Evolutionary conservation across 768 basidiomycete genomes (phyloP), one percentile per base, ranked within the genome.

Genomic region (Phylloporus sp.): DNA sequence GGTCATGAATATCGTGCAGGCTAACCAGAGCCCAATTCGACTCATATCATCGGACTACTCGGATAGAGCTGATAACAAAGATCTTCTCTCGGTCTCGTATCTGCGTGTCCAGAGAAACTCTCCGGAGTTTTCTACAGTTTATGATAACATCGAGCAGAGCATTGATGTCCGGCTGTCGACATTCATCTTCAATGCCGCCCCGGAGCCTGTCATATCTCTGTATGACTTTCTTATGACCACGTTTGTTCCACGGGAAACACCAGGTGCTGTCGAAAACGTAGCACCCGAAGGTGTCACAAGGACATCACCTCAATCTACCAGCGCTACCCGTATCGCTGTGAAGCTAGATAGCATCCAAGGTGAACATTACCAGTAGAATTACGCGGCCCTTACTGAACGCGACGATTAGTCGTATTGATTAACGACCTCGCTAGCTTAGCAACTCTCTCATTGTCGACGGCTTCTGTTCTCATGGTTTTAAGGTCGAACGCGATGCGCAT

Each of bases 181-280:
- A 0, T 84, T 99, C 66, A 80, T 95, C 47, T 85, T 98, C 69
- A 82, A 84, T 50, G 84, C 88, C 4, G 87, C 88, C 8, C 94
- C 97, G 0, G 91, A 93, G 63, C 94, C 95, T 12, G 85, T 97
- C 38, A 73, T 99, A 32, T 79, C 87, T 2, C 70, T 97, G 20
- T 98, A 97, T 70, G 94, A 98, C 71, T 97, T 95, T 72, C 82
- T 99, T 69, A 95, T 99, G 87, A 87, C 89, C 3, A 97, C 97
- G 0, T 99, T 99, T 69, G 89, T 92, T 10, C 82, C 87, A 9
- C 63, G 42, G 34, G 48, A 57, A 12, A 49, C 53, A 34, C 48
- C 59, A 12, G 41, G 36, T 18, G 50, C 50, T 22, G 36, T 47
- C 6, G 53, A 56, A 38, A 43, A 34, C 45, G 42, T 28, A 16